Conservation (phyloP, 1,139 yeast genomes). For the Yamadazyma dushanensis region DNA sequence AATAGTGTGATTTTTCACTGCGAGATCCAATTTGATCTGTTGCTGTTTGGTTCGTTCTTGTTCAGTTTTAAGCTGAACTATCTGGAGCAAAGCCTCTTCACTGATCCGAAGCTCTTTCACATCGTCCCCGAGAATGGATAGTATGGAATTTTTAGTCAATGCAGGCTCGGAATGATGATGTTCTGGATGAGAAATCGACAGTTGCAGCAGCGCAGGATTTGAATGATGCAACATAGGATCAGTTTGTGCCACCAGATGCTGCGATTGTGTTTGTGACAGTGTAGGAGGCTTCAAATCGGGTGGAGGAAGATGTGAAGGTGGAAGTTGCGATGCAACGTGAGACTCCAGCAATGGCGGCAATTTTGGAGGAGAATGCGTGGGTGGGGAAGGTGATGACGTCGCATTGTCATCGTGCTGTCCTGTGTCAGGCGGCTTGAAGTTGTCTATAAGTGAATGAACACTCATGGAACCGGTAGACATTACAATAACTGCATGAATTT, state of each 20-base stretch:
- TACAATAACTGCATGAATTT: slow-evolving; percentile 1
- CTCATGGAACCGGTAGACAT: slow-evolving; percentile 23
- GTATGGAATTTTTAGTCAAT: background rate
- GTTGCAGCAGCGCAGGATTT: background rate
- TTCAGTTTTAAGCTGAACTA: slow-evolving; percentile 65
- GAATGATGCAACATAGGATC: too few relatives aligned
- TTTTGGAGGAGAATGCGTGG: slow-evolving; percentile 2
- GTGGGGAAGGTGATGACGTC: slow-evolving; percentile 4
- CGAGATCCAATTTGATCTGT: slow-evolving; percentile 64
- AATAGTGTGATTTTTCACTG: slow-evolving; percentile 60
- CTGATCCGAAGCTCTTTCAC: slow-evolving; percentile 57
- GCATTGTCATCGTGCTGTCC: slow-evolving; percentile 3
- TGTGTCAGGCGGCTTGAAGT: slow-evolving; percentile 12
- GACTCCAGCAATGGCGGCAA: slow-evolving; percentile 1
- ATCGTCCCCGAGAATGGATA: slow-evolving; percentile 41
- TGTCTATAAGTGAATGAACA: slow-evolving; percentile 28
- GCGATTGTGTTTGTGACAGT: slow-evolving; percentile 1
- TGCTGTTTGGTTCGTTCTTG: slow-evolving; percentile 88
- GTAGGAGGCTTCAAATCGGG: background rate
- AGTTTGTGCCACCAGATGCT: too few relatives aligned
- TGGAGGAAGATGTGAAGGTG: background rate
- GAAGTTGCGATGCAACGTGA: background rate
- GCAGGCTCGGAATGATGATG: background rate
- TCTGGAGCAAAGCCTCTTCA: slow-evolving; percentile 61
- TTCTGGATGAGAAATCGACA: background rate